These are phyloP conservation scores for Lycium barbarum DNA, from an alignment of 257 asterid species.

Conservation along the genomic window DNA sequence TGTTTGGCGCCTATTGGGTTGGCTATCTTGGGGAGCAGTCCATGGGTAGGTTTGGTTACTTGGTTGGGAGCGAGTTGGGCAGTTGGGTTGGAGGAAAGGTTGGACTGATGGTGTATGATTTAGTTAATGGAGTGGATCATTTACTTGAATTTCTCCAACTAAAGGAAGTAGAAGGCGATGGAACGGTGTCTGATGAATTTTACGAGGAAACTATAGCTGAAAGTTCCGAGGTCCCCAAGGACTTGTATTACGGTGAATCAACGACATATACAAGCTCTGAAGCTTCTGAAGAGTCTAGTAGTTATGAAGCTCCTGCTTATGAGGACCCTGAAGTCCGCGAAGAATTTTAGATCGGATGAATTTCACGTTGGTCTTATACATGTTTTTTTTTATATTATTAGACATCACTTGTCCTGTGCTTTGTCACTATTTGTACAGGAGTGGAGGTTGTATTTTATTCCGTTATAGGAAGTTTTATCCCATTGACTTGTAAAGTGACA, in stretches of 20 bases:
- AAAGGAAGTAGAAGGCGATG: constrained; percentile 47
- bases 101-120: constrained; percentile 91
- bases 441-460: background rate
- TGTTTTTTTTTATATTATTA: background rate
- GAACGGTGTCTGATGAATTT: constrained; percentile 34
- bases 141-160: constrained; percentile 46
- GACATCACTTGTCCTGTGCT: background rate
- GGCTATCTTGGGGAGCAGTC: constrained; percentile 79
- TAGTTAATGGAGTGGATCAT: constrained; percentile 72
- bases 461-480: background rate
- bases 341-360: constrained; percentile 61
- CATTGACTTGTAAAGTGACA: constrained; percentile 19
- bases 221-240: constrained; percentile 38
- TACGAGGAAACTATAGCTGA: constrained; percentile 39
- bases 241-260: constrained; percentile 30
- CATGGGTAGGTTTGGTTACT: constrained; percentile 88
- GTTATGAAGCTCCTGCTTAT: constrained; percentile 47
- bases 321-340: constrained; percentile 55
- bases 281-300: constrained; percentile 47
- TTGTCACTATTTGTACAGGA: constrained; percentile 28
- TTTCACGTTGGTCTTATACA: background rate
- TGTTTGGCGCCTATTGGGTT: constrained; percentile 73
- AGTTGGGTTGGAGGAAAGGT: constrained; percentile 95
- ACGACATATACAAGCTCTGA: constrained; percentile 27
- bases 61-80: constrained; percentile 89